Evolutionary conservation across 1,139 yeast species (phyloP), one percentile per base, ranked within the genome.

Genomic region (Taphrina deformans): DNA sequence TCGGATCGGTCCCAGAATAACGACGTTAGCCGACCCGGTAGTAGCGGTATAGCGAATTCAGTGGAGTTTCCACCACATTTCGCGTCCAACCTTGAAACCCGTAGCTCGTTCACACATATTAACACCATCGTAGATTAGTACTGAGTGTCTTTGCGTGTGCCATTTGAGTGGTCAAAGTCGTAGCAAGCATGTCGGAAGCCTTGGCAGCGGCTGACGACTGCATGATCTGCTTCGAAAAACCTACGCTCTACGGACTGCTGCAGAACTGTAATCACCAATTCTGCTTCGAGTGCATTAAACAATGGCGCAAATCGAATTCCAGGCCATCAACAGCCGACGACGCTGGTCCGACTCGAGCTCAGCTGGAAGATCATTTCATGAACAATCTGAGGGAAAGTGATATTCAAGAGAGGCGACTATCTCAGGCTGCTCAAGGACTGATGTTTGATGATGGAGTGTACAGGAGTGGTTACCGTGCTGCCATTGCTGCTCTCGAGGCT

Each of bases 131-230:
- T n/a, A n/a, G n/a, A n/a, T n/a, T n/a, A n/a, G n/a, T n/a, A n/a
- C n/a, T n/a, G n/a, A n/a, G n/a, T n/a, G n/a, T n/a, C n/a, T n/a
- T n/a, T n/a, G n/a, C n/a, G n/a, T n/a, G n/a, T n/a, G n/a, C n/a
- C n/a, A n/a, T n/a, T n/a, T n/a, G n/a, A n/a, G n/a, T n/a, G n/a
- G n/a, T n/a, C n/a, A n/a, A n/a, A n/a, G 18, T n/a, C 16, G 41
- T 1, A 38, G 7, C 41, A 38, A 6, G 4, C 27, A 44, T 44
- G 48, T 44, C 48, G 12, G 48, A 44, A 23, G 24, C 48, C 10
- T 16, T 44, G 52, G 52, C 52, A n/a, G 52, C 52, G 52, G 55
- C 31, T 7, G 55, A 51, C 27, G 55, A 51, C 27, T 53, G 58
- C 40, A 53, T 53, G 45, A 53, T 53, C 24, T 53, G 58, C 35